phyloP scores from a whole-genome alignment of 1,284 basidiomycete species.

The Flammula alnicola region DNA sequence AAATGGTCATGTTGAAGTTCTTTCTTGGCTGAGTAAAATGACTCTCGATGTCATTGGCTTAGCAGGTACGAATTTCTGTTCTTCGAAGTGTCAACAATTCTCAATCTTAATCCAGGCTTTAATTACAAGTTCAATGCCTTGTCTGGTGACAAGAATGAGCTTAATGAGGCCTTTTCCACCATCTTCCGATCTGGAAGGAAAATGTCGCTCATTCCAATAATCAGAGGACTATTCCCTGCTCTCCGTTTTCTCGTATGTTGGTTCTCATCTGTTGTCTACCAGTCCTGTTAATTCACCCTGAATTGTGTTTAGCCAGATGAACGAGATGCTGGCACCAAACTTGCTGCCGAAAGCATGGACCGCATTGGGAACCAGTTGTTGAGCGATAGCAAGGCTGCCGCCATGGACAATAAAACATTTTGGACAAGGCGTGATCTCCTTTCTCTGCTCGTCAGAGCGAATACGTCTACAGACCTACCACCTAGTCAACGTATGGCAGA shows the following conservation, averaged over 20 bases:
- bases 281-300: background rate
- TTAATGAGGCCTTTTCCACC: slow-evolving; percentile 52
- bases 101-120: slow-evolving; percentile 53
- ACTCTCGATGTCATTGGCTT: slow-evolving; percentile 75
- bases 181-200: slow-evolving; percentile 39
- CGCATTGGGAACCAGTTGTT: slow-evolving; percentile 54
- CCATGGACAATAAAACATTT: slow-evolving; percentile 31
- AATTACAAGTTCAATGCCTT: slow-evolving; percentile 68
- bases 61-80: slow-evolving; percentile 47
- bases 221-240: slow-evolving; percentile 44
- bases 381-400: slow-evolving; percentile 44
- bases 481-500: slow-evolving; percentile 68
- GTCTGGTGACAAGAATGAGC: slow-evolving; percentile 43
- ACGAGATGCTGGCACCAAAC: slow-evolving; percentile 30
- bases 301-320: slow-evolving; percentile 28
- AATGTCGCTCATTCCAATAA: slow-evolving; percentile 33
- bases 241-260: slow-evolving; percentile 38
- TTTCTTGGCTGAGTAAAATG: slow-evolving; percentile 57
- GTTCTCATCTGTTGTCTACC: background rate
- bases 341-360: slow-evolving; percentile 37
- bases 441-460: slow-evolving; percentile 60
- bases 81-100: background rate
- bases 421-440: slow-evolving; percentile 50
- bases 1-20: slow-evolving; percentile 48
- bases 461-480: slow-evolving; percentile 62